Conservation (phyloP, 495 filamentous ascomycete genomes). For the Neurospora sp. region DNA sequence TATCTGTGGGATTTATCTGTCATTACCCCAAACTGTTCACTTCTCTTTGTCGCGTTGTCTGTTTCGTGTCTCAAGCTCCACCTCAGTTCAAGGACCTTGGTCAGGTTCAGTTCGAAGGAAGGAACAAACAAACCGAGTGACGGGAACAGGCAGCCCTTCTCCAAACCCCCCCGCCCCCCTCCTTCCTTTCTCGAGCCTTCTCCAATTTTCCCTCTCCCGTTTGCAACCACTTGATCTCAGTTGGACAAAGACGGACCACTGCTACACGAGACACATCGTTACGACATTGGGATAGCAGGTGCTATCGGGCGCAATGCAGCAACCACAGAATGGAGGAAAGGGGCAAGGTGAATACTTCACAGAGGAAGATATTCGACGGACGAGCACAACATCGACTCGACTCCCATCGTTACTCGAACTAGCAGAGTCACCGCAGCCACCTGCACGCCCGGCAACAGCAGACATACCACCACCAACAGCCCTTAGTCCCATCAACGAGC, state of each 20-base stretch:
- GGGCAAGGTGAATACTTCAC: background rate
- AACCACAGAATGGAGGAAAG: background rate
- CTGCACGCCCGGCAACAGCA: background rate
- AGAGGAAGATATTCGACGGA: background rate
- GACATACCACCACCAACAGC: background rate
- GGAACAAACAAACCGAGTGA: background rate
- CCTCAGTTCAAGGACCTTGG: background rate
- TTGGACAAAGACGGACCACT: background rate
- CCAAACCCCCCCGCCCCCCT: background rate
- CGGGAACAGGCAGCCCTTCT: background rate
- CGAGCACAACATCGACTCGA: background rate
- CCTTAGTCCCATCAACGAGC: background rate
- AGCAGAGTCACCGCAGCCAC: background rate
- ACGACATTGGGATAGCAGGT: background rate
- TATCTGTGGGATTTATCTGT: background rate
- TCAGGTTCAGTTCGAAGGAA: background rate
- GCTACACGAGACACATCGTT: background rate
- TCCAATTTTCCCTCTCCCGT: background rate
- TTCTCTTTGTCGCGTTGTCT: too few species aligned
- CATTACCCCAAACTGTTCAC: background rate
- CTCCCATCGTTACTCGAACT: background rate
- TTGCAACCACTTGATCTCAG: background rate
- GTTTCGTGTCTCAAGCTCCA: background rate
- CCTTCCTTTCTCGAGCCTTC: background rate
- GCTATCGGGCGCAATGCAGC: background rate